These are phyloP conservation scores for Yarrowia phangngaensis DNA, from an alignment of 805 yeast genomes.

Conservation along the genomic window DNA sequence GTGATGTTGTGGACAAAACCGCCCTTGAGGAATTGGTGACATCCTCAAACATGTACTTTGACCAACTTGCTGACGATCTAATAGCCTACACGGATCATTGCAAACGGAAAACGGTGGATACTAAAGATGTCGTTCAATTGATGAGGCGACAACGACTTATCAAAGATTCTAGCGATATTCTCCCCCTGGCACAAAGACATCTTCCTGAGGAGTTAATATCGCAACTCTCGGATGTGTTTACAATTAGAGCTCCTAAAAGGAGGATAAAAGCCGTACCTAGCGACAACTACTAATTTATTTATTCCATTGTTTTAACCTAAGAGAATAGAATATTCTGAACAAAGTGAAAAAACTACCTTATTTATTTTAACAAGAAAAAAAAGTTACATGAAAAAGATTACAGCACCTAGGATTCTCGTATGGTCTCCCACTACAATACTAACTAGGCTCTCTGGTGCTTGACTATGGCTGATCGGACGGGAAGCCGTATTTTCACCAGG, in stretches of 20 bases:
- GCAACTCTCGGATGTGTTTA: conserved; percentile 18
- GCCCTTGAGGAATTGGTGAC: conserved; percentile 32
- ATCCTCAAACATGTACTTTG: conserved; percentile 37
- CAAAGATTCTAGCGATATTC: conserved; percentile 29
- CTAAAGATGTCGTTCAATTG: conserved; percentile 35
- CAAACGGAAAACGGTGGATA: conserved; percentile 34
- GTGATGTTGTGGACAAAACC: conserved; percentile 29
- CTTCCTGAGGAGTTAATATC: conserved; percentile 38
- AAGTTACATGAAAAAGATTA: background rate
- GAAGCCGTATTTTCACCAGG: conserved; percentile 3
- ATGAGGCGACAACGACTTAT: conserved; percentile 38
- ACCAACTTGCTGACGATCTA: conserved; percentile 36
- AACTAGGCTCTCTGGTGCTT: conserved; percentile 1
- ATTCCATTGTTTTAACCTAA: background rate
- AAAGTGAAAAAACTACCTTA: too few relatives aligned
- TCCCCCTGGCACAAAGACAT: conserved; percentile 36
- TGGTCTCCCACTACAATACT: conserved; percentile 3
- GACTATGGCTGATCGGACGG: conserved; percentile 3
- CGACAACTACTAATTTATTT: too few relatives aligned
- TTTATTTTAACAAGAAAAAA: too few relatives aligned
- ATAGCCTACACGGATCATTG: conserved; percentile 40
- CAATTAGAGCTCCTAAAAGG: conserved; percentile 13
- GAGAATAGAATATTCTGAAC: too few relatives aligned
- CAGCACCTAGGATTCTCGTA: conserved; percentile 2
- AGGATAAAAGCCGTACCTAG: too few relatives aligned